Percentiles rank a stretch among this genome's conserved stretches.
phyloP scores from a whole-genome alignment of 352 stramenopile genomes.

The Pythium guiyangense region DNA sequence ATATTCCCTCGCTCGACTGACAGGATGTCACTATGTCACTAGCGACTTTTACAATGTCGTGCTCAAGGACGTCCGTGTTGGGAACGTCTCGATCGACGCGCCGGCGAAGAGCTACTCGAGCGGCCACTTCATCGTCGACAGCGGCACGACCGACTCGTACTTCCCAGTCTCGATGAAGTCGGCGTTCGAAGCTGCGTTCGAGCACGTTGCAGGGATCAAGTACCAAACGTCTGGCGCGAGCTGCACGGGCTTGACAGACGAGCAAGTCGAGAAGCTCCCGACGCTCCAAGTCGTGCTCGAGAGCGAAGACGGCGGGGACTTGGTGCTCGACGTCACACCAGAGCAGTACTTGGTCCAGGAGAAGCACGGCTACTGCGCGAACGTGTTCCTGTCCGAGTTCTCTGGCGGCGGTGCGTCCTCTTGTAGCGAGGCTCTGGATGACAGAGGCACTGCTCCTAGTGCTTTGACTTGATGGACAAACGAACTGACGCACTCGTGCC shows the following conservation, averaged over 20 bases:
- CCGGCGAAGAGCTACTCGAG: constrained; percentile 11
- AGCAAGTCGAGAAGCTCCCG: constrained; percentile 45
- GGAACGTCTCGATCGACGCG: constrained; percentile 47
- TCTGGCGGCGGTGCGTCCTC: constrained; percentile 36
- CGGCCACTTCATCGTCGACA: constrained; percentile 81
- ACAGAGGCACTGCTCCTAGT: background rate
- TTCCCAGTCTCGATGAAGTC: constrained; percentile 45
- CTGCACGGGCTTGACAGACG: constrained; percentile 52
- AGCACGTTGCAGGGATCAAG: constrained; percentile 37
- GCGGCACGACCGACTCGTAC: constrained; percentile 82
- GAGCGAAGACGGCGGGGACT: constrained; percentile 41
- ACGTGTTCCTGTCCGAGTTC: constrained; percentile 65
- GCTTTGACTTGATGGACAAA: no score
- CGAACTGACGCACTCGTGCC: no score
- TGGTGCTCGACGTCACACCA: constrained; percentile 53
- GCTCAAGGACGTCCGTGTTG: constrained; percentile 64
- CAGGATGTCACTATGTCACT: background rate
- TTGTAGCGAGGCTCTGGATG: background rate
- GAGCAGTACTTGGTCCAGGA: constrained; percentile 56
- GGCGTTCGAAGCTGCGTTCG: constrained; percentile 55
- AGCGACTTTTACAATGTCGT: constrained; percentile 67
- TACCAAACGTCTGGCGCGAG: constrained; percentile 35
- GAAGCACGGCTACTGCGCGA: constrained; percentile 50
- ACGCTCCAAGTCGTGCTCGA: constrained; percentile 71
- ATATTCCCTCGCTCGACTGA: background rate